These are phyloP conservation scores for Schoenoplectus tabernaemontani DNA, from an alignment of 202 grass and related monocot species.

Conservation along the genomic window DNA sequence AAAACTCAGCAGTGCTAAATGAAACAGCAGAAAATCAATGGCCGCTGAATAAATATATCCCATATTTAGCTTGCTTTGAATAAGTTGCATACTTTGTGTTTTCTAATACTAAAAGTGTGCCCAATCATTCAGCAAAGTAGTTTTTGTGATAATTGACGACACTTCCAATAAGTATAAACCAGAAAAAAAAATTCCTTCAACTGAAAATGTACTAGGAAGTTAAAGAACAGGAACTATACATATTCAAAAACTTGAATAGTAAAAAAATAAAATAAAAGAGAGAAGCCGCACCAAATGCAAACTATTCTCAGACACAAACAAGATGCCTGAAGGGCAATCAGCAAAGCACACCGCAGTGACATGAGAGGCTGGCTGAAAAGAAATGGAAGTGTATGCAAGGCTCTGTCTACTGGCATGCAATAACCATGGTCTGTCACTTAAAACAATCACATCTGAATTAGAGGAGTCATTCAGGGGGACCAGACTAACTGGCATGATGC, in stretches of 20 bases:
- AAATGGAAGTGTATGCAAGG: constrained; percentile 89
- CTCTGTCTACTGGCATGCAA: constrained; percentile 79
- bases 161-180: not conserved
- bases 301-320: constrained; percentile 95
- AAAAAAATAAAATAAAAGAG: not conserved
- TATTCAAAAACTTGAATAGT: constrained; percentile 1
- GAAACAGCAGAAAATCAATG: constrained; percentile 5
- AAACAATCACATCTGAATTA: constrained; percentile 77
- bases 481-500: constrained; percentile 82
- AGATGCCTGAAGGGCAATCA: constrained; percentile 81
- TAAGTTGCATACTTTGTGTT: not conserved
- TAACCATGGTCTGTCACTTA: constrained; percentile 92
- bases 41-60: not conserved
- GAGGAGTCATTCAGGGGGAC: constrained; percentile 62
- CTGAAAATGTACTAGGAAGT: not conserved
- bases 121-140: not conserved
- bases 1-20: not conserved
- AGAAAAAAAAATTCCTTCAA: not conserved
- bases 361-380: constrained; percentile 89
- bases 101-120: not conserved
- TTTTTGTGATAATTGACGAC: not conserved
- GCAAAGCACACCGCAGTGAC: constrained; percentile 73
- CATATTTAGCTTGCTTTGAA: not conserved
- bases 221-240: not conserved
- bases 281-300: constrained; percentile 75